These are phyloP conservation scores for Malassezia cuniculi DNA, from an alignment of 1,284 basidiomycete genomes.

Conservation along the genomic window DNA sequence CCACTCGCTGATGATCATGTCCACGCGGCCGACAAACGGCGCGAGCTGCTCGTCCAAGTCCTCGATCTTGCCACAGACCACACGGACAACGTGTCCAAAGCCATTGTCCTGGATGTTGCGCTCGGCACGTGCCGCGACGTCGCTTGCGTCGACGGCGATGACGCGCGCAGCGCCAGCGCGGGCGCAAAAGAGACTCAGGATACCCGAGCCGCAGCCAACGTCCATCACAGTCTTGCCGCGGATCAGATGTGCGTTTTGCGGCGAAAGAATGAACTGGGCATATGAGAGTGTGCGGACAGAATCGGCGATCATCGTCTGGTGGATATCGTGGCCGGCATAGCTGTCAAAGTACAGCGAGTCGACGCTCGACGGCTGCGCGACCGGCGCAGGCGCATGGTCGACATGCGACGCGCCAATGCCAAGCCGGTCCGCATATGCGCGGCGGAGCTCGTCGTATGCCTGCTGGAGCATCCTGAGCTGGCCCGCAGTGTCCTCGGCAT, in stretches of 20 bases:
- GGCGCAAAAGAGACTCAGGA: conserved; percentile 83
- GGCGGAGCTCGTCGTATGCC: conserved; percentile 14
- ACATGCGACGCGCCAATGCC: conserved; percentile 8
- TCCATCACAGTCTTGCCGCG: conserved; percentile 77
- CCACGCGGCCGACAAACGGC: conserved; percentile 58
- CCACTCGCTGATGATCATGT: conserved; percentile 93
- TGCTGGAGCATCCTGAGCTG: conserved; percentile 12
- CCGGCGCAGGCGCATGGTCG: neutral
- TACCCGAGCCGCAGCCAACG: conserved; percentile 57
- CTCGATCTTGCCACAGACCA: conserved; percentile 77
- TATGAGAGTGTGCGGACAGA: conserved; percentile 85
- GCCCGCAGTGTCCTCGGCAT: neutral
- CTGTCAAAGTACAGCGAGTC: conserved; percentile 89
- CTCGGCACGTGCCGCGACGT: conserved; percentile 68
- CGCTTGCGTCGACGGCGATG: conserved; percentile 81
- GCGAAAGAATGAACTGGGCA: conserved; percentile 66
- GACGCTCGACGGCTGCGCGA: conserved; percentile 53
- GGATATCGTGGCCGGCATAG: conserved; percentile 71
- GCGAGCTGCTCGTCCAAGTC: conserved; percentile 59
- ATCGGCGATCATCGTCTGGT: conserved; percentile 59
- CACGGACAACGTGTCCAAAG: conserved; percentile 60
- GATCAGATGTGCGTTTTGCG: conserved; percentile 67
- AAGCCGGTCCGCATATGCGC: conserved; percentile 12
- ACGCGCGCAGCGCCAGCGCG: conserved; percentile 81
- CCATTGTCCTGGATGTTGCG: conserved; percentile 70